Conservation (phyloP, 257 asterid genomes). For the Leptodermis oblonga region DNA sequence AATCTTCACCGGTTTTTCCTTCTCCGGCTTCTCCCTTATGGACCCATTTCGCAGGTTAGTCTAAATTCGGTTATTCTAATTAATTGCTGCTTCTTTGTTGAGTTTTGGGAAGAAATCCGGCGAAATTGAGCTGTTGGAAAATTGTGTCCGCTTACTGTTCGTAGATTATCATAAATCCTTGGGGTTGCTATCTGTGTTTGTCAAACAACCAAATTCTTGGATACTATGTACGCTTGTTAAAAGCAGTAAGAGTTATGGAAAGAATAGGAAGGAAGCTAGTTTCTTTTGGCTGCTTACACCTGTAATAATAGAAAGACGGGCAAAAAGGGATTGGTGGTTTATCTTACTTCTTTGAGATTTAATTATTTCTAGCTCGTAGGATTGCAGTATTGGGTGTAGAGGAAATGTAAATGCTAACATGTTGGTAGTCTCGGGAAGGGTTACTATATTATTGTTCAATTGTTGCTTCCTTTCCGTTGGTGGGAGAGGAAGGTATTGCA, state of each 20-base stretch:
- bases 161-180: not conserved
- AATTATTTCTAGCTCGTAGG: not conserved
- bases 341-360: not conserved
- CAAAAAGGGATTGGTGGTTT: not conserved
- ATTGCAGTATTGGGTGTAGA: not conserved
- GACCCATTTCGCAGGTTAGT: conserved; percentile 49
- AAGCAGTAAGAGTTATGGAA: not conserved
- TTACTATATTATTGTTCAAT: not conserved
- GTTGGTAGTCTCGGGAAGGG: not conserved
- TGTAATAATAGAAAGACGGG: not conserved
- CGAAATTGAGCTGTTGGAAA: not conserved
- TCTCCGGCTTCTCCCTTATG: conserved; percentile 22
- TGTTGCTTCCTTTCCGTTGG: not conserved
- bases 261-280: not conserved
- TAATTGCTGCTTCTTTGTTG: not conserved
- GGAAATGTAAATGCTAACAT: not conserved
- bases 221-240: not conserved
- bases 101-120: not conserved
- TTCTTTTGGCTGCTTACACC: not conserved
- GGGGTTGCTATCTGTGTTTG: not conserved
- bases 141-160: not conserved
- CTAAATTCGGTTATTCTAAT: not conserved
- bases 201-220: not conserved
- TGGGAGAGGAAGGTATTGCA: not conserved
- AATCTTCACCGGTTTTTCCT: conserved; percentile 14